Conservation (phyloP, 192 early-diverging fungal genomes). For the Coemansia guatemalensis region DNA sequence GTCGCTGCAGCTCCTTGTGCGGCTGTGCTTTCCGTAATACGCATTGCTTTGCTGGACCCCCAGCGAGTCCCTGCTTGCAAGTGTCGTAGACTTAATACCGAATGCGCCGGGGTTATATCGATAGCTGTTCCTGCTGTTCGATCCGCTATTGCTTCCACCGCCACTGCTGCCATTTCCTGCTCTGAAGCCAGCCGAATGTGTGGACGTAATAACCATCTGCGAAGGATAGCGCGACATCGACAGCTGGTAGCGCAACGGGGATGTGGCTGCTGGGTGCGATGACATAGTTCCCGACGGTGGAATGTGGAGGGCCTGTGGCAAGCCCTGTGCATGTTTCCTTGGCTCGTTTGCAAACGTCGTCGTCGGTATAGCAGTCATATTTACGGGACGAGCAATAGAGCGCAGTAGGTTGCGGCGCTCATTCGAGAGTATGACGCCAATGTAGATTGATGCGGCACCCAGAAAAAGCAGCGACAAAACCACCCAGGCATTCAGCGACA, state of each 20-base stretch:
- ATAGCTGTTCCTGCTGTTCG: not conserved
- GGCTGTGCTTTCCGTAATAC: not conserved
- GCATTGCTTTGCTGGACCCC: not conserved
- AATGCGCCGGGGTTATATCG: not conserved
- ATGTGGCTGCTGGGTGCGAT: not conserved
- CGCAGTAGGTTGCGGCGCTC: conserved; percentile 39
- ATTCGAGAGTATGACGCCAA: conserved; percentile 37
- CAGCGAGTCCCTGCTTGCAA: conserved; percentile 22
- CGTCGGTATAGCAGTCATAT: not conserved
- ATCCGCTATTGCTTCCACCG: not conserved
- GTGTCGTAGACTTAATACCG: conserved; percentile 13
- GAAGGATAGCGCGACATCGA: not conserved
- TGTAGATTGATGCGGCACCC: conserved; percentile 26
- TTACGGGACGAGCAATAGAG: conserved; percentile 9
- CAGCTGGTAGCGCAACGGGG: not conserved
- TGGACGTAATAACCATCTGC: not conserved
- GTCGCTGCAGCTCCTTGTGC: not conserved
- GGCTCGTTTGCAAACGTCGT: not conserved
- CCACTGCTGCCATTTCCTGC: not conserved
- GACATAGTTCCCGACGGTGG: not conserved
- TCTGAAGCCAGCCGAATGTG: not conserved
- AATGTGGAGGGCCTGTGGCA: not conserved
- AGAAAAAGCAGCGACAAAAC: conserved; percentile 34
- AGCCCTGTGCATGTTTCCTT: not conserved
- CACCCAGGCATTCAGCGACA: conserved; percentile 44